phyloP scores from a whole-genome alignment of 352 stramenopile genomes.

The Elongisporangium prolatum region DNA sequence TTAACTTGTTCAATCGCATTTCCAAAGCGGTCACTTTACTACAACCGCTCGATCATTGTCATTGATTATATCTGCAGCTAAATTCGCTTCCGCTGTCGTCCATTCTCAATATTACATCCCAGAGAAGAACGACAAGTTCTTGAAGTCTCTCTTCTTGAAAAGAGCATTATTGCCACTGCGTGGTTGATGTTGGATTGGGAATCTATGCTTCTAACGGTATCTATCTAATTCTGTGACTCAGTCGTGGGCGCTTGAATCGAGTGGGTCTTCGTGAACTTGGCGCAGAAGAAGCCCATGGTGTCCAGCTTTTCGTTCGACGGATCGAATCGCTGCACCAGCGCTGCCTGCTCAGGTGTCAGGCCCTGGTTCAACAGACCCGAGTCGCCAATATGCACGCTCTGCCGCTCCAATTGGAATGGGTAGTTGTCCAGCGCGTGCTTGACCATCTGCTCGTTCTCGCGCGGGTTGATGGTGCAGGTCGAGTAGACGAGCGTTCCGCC shows the following conservation, averaged over 20 bases:
- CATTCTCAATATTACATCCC: too few species aligned
- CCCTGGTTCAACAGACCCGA: slow-evolving; percentile 70
- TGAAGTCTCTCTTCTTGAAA: too few species aligned
- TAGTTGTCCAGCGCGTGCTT: slow-evolving; percentile 85
- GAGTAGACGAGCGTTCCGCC: slow-evolving; percentile 93
- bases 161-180: too few species aligned
- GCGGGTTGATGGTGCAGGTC: slow-evolving; percentile 92
- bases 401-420: slow-evolving; percentile 72
- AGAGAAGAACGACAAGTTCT: too few species aligned
- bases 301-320: slow-evolving; percentile 68
- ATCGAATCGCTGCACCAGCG: slow-evolving; percentile 88
- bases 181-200: too few species aligned
- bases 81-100: too few species aligned
- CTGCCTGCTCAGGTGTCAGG: slow-evolving; percentile 61
- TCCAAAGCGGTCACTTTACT: too few species aligned
- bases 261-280: slow-evolving; percentile 88
- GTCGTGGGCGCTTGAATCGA: slow-evolving; percentile 26
- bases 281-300: slow-evolving; percentile 94
- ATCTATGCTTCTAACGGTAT: too few species aligned
- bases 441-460: slow-evolving; percentile 93
- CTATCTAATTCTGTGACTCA: not conserved
- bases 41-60: too few species aligned
- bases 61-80: too few species aligned
- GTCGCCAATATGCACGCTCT: slow-evolving; percentile 54
- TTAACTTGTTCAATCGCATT: too few species aligned